Percentiles rank a stretch among this genome's conserved stretches.
phyloP scores from a whole-genome alignment of 148 eudicot genomes.

The Arctostaphylos glauca region DNA sequence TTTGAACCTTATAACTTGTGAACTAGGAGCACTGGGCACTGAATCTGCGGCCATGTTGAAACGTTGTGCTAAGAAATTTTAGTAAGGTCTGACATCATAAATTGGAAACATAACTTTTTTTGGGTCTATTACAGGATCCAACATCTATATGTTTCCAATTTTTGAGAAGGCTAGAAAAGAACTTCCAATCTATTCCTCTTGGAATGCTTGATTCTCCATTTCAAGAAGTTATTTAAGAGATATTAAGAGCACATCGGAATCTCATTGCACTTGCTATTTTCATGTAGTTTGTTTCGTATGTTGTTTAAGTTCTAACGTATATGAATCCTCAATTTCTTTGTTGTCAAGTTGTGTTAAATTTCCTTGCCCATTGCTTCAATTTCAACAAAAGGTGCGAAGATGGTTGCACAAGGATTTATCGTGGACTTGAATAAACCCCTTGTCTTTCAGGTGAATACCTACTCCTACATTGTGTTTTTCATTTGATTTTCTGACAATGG shows the following conservation, averaged over 20 bases:
- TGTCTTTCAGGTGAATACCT: slow-evolving; percentile 71
- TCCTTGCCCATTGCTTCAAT: neutral
- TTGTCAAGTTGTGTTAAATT: neutral
- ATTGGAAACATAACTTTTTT: neutral
- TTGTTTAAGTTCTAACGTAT: neutral
- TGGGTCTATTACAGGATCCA: neutral
- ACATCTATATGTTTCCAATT: neutral
- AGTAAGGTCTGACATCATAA: neutral
- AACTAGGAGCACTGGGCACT: neutral
- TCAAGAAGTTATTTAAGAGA: neutral
- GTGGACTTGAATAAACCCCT: slow-evolving; percentile 91
- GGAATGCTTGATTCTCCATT: neutral
- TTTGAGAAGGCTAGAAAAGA: slow-evolving; percentile 2
- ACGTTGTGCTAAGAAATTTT: neutral
- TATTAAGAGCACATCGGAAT: neutral
- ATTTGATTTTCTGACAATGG: neutral
- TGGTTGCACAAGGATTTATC: slow-evolving; percentile 73
- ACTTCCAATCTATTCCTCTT: neutral
- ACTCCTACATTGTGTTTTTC: neutral
- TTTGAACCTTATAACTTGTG: neutral
- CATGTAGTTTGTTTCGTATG: neutral
- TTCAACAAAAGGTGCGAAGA: slow-evolving; percentile 30
- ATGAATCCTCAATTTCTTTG: neutral
- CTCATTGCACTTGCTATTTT: neutral
- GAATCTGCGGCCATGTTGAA: neutral